Evolutionary conservation across 1,284 basidiomycete genomes (phyloP).

Genomic region (Trametes pubescens): DNA sequence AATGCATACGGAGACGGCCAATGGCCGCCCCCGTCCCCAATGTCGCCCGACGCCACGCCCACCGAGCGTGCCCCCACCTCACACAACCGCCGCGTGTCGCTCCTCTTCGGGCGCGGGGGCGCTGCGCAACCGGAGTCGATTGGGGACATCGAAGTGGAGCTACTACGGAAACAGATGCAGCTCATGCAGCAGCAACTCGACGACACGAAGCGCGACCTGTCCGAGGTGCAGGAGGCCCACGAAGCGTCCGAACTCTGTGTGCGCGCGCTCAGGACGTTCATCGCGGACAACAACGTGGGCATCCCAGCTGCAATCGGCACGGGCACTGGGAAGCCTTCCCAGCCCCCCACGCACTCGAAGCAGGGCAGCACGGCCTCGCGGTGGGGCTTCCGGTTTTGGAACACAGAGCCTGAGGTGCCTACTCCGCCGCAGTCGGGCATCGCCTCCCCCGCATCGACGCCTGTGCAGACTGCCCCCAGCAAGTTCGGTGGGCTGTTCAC

Average conservation of each 20-base stretch:
- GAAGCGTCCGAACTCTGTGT: slow-evolving; percentile 90
- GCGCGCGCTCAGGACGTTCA: slow-evolving; percentile 84
- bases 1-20: slow-evolving; percentile 30
- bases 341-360: slow-evolving; percentile 33
- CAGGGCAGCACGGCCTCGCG: slow-evolving; percentile 37
- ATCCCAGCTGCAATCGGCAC: slow-evolving; percentile 34
- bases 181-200: slow-evolving; percentile 68
- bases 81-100: slow-evolving; percentile 57
- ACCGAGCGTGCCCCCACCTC: slow-evolving; percentile 35
- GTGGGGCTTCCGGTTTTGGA: slow-evolving; percentile 68
- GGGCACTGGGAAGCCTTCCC: slow-evolving; percentile 38
- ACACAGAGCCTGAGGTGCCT: slow-evolving; percentile 34
- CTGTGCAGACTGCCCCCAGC: slow-evolving; percentile 53
- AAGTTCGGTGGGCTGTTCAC: slow-evolving; percentile 77
- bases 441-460: slow-evolving; percentile 44
- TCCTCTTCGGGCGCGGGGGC: slow-evolving; percentile 58
- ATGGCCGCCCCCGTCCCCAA: slow-evolving; percentile 35
- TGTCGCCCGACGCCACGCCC: slow-evolving; percentile 28
- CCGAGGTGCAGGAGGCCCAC: slow-evolving; percentile 82
- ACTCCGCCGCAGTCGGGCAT: slow-evolving; percentile 34
- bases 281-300: slow-evolving; percentile 76
- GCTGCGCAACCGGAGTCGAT: slow-evolving; percentile 42
- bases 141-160: slow-evolving; percentile 50
- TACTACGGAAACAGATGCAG: slow-evolving; percentile 69
- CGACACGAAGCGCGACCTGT: slow-evolving; percentile 69